Evolutionary conservation across 768 basidiomycete species (phyloP).

Genomic region (Suillus discolor): DNA sequence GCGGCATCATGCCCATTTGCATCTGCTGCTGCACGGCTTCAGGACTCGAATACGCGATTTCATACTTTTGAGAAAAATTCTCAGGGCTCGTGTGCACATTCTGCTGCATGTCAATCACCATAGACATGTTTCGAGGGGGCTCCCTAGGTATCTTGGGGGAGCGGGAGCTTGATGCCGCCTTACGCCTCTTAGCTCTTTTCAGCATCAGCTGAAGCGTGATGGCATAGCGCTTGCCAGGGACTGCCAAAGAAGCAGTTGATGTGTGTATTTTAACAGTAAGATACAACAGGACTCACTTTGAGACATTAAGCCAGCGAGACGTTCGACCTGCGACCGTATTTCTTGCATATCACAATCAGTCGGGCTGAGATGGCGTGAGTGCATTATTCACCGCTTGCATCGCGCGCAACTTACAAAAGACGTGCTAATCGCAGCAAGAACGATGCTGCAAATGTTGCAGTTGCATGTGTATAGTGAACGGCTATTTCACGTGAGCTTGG

Average conservation of each 20-base stretch:
- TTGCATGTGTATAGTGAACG: conserved; percentile 90
- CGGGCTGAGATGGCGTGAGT: conserved; percentile 53
- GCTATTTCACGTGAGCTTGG: conserved; percentile 44
- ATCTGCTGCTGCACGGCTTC: conserved; percentile 36
- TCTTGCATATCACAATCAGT: conserved; percentile 77
- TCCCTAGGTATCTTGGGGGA: conserved; percentile 66
- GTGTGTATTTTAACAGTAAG: conserved; percentile 9
- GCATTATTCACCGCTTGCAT: background rate
- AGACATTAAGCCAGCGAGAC: conserved; percentile 72
- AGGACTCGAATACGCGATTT: conserved; percentile 39
- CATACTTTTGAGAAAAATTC: conserved; percentile 61
- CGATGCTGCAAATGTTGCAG: conserved; percentile 91
- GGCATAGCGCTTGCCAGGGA: conserved; percentile 92
- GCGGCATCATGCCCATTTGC: conserved; percentile 31
- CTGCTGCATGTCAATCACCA: conserved; percentile 47
- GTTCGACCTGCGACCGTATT: conserved; percentile 78
- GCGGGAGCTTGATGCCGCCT: conserved; percentile 52
- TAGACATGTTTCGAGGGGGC: conserved; percentile 47
- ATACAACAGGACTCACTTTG: conserved; percentile 56
- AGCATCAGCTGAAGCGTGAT: conserved; percentile 88
- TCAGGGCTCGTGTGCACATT: conserved; percentile 44
- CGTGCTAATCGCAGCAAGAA: conserved; percentile 85
- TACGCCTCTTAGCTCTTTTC: conserved; percentile 71
- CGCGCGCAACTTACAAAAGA: conserved; percentile 67
- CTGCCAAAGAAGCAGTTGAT: conserved; percentile 39